phyloP scores from a whole-genome alignment of 2,329 filamentous ascomycete species.

The Pseudocercospora macadamiae region DNA sequence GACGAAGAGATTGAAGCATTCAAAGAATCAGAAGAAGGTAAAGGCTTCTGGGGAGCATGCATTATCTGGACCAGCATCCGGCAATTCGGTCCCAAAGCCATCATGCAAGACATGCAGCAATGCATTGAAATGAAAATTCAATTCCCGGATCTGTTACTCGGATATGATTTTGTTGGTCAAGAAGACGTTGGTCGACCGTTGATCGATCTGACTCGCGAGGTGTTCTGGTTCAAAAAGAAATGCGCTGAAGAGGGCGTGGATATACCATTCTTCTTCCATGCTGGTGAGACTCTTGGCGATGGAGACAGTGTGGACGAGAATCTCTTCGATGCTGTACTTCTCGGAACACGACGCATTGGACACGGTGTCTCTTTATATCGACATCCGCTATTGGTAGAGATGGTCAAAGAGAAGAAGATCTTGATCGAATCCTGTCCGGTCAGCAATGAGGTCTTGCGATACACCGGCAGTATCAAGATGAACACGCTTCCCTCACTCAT shows the following conservation, averaged over 20 bases:
- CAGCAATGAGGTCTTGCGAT: conserved; percentile 81
- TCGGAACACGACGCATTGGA: conserved; percentile 86
- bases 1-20: conserved; percentile 79
- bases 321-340: conserved; percentile 83
- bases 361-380: conserved; percentile 89
- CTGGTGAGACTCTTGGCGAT: conserved; percentile 82
- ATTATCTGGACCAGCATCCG: conserved; percentile 84
- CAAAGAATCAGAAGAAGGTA: conserved; percentile 69
- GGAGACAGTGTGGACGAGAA: conserved; percentile 79
- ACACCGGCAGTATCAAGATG: conserved; percentile 73
- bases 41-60: conserved; percentile 79
- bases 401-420: conserved; percentile 86
- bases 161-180: conserved; percentile 88
- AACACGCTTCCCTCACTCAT: conserved; percentile 84
- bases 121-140: conserved; percentile 81
- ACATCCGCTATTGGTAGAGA: conserved; percentile 84
- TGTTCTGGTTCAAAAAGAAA: conserved; percentile 92
- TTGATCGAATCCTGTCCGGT: conserved; percentile 89
- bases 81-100: conserved; percentile 61
- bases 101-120: conserved; percentile 79
- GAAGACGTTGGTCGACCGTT: conserved; percentile 80
- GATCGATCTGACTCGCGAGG: conserved; percentile 74
- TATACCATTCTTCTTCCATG: conserved; percentile 95
- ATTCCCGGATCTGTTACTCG: conserved; percentile 78
- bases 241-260: conserved; percentile 77